Evolutionary conservation across 2,329 filamentous ascomycete species (phyloP), one percentile per base, ranked within the genome.

Genomic region (Bipolaris cookei): DNA sequence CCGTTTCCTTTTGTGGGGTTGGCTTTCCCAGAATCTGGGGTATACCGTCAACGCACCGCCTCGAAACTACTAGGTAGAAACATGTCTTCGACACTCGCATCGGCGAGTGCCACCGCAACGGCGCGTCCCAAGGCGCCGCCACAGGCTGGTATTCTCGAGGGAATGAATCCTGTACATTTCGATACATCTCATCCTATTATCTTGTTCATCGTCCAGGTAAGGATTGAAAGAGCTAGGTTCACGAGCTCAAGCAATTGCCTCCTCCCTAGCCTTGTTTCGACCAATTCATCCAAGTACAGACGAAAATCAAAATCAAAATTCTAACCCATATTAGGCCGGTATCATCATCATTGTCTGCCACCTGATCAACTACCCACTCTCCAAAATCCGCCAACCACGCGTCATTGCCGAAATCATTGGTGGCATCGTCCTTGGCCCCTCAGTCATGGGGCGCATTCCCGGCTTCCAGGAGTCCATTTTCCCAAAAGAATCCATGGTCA

Each of bases 401-500:
- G 91, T 95, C 64, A 93, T 95, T 67, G 89, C 90, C 47, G 91
- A 95, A 78, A 90, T 95, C 56, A 86, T 94, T 53, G 90, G 89
- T n/a, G 91, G 90, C 51, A 91, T 95, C 69, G 76, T 97, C 35
- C 83, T 97, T 1, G 92, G 92, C 3, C 92, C 92, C 1, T 95
- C 92, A 0, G 90, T 96, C 20, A 89, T 96, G 86, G 92, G 92
- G 70, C 87, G 89, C 50, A 92, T 96, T 20, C 91, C 91, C 1
- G 87, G 88, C 37, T 97, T 96, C 78, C 82, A 86, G 48, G 77
- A 81, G 2, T 82, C 88, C 62, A 94, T 97, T 63, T 97, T 97
- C 70, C 92, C 92, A 0, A 71, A 80, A 0, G 84, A 79, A 0
- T 92, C 91, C 2, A 90, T 96, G 75, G 88, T 91, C 2, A 87